A percentile compares a stretch with the other conserved stretches of the same genome.
phyloP scores from a whole-genome alignment of 192 early-diverging fungal species.

The Rhizophagus clarus region DNA sequence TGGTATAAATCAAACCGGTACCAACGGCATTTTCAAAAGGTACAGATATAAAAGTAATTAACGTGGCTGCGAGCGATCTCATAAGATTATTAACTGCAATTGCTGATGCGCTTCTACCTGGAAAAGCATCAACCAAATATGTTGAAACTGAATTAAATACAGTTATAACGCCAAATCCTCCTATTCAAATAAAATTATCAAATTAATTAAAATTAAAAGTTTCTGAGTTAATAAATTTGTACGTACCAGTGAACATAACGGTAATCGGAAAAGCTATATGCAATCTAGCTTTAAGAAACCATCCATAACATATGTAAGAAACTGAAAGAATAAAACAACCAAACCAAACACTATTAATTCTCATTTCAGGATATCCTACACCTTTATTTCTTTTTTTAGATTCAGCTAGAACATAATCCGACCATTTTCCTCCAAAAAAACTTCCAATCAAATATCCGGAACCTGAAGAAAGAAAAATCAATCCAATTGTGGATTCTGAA shows the following conservation, averaged over 20 bases:
- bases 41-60: background rate
- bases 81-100: conserved; percentile 14
- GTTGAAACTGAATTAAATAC: background rate
- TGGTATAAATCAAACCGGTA: background rate
- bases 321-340: background rate
- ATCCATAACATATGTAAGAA: background rate
- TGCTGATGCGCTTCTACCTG: conserved; percentile 4
- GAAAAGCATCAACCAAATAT: conserved; percentile 26
- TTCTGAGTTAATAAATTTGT: background rate
- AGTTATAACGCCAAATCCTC: background rate
- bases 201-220: background rate
- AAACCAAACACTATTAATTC: conserved; percentile 8
- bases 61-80: background rate
- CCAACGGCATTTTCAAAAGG: background rate
- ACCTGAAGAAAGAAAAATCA: background rate
- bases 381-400: background rate
- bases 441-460: conserved; percentile 5
- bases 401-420: background rate
- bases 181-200: background rate
- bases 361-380: conserved; percentile 13
- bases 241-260: conserved; percentile 7
- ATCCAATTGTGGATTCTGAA: background rate
- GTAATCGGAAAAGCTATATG: background rate
- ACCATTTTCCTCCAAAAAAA: background rate
- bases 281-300: background rate